These are phyloP conservation scores for Lactarius hengduanensis DNA, from an alignment of 768 basidiomycete genomes.

Conservation along the genomic window DNA sequence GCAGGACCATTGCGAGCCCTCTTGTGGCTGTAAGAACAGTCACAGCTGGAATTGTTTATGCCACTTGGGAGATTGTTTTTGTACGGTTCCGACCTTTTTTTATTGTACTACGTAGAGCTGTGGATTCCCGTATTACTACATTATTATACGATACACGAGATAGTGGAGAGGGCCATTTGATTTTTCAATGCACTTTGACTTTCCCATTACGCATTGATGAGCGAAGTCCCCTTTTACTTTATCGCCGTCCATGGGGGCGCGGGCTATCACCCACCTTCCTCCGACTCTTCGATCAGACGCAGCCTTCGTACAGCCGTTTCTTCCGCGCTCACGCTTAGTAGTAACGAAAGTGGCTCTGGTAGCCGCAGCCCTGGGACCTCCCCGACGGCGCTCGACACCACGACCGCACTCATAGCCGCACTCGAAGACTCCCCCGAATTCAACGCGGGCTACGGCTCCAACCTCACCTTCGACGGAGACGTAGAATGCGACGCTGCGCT, in stretches of 20 bases:
- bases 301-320: conserved; percentile 52
- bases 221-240: conserved; percentile 22
- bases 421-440: conserved; percentile 7
- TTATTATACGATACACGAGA: conserved; percentile 15
- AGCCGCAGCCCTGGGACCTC: not conserved
- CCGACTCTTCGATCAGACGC: conserved; percentile 42
- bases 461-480: conserved; percentile 66
- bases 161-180: not conserved
- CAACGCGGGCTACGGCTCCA: conserved; percentile 66
- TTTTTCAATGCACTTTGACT: not conserved
- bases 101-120: conserved; percentile 10
- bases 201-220: not conserved
- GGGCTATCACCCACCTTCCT: conserved; percentile 51
- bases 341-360: not conserved
- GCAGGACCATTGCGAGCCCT: conserved; percentile 25
- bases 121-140: conserved; percentile 18
- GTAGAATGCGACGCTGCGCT: conserved; percentile 84
- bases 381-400: conserved; percentile 15
- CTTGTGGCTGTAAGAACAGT: conserved; percentile 21
- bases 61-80: conserved; percentile 1
- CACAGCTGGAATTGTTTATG: not conserved
- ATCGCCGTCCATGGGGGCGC: conserved; percentile 80
- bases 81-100: conserved; percentile 3
- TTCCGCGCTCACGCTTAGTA: conserved; percentile 42
- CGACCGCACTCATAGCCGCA: not conserved